Conservation (phyloP, 768 basidiomycete genomes). For the Boletus tylopilopsis region DNA sequence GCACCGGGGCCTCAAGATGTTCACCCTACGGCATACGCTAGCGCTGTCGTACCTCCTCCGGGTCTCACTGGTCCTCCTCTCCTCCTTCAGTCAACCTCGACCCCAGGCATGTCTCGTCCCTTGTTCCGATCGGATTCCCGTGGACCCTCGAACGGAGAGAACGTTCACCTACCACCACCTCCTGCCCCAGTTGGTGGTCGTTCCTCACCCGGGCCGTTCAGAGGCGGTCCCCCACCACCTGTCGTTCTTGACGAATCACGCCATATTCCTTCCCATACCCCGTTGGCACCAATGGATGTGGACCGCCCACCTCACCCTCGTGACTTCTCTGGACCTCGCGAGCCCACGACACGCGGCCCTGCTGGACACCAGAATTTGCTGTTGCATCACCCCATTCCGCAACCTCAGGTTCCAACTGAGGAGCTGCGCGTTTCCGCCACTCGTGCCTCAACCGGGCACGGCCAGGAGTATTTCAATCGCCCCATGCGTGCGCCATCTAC, state of each 20-base stretch:
- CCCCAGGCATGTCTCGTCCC: constrained; percentile 32
- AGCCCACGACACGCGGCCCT: constrained; percentile 46
- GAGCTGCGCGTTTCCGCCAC: constrained; percentile 43
- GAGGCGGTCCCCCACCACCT: constrained; percentile 81
- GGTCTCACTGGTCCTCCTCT: constrained; percentile 67
- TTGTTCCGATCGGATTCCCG: constrained; percentile 66
- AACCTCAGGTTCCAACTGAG: constrained; percentile 51
- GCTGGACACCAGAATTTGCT: constrained; percentile 53
- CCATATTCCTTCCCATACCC: constrained; percentile 64
- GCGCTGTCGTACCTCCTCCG: constrained; percentile 66
- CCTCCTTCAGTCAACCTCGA: constrained; percentile 46
- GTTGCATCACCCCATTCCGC: constrained; percentile 67
- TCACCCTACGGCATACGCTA: constrained; percentile 92
- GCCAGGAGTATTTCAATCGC: constrained; percentile 55
- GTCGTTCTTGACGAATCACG: constrained; percentile 73
- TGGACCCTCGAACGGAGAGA: constrained; percentile 42
- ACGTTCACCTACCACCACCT: constrained; percentile 55
- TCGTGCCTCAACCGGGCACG: constrained; percentile 40
- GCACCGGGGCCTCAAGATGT: constrained; percentile 95
- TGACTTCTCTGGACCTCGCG: constrained; percentile 52
- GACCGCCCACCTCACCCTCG: constrained; percentile 55
- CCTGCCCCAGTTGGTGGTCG: constrained; percentile 45
- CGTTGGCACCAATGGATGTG: constrained; percentile 75
- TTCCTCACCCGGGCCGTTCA: constrained; percentile 70
- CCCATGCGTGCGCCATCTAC: constrained; percentile 50